Conservation (phyloP, 441 rosid species). For the Hura crepitans region DNA sequence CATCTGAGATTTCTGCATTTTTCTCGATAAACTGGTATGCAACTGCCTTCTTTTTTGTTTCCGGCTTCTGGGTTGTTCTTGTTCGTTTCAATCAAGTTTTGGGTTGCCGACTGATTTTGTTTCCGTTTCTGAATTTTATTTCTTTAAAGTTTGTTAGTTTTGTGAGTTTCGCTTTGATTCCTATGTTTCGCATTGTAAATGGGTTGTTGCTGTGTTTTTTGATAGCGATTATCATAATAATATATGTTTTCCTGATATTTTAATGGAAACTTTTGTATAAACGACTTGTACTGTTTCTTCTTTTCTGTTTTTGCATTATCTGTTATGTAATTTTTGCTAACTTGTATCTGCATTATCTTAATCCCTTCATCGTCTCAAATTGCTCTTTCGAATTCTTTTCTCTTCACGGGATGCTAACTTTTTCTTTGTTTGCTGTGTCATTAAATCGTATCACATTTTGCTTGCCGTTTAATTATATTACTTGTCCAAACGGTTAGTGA, state of each 20-base stretch:
- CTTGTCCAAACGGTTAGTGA: background rate
- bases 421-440: background rate
- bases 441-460: background rate
- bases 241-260: background rate
- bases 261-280: background rate
- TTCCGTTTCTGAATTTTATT: background rate
- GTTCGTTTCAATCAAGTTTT: slow-evolving; percentile 4
- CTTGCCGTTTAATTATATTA: background rate
- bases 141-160: background rate
- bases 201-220: background rate
- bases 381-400: background rate
- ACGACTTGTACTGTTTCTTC: background rate
- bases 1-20: slow-evolving; percentile 25
- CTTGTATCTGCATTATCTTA: background rate
- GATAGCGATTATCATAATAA: background rate
- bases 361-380: background rate
- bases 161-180: background rate
- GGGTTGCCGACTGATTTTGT: background rate
- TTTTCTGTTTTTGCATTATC: background rate
- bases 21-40: slow-evolving; percentile 27
- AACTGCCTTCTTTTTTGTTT: background rate
- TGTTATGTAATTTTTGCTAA: slow-evolving; percentile 1
- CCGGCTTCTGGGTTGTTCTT: slow-evolving; percentile 3
- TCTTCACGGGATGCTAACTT: background rate
- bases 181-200: background rate